A percentile compares a stretch with the other conserved stretches of the same genome.
These are phyloP conservation scores for Calonectria montana DNA, from an alignment of 2,329 filamentous ascomycete genomes.

Conservation along the genomic window DNA sequence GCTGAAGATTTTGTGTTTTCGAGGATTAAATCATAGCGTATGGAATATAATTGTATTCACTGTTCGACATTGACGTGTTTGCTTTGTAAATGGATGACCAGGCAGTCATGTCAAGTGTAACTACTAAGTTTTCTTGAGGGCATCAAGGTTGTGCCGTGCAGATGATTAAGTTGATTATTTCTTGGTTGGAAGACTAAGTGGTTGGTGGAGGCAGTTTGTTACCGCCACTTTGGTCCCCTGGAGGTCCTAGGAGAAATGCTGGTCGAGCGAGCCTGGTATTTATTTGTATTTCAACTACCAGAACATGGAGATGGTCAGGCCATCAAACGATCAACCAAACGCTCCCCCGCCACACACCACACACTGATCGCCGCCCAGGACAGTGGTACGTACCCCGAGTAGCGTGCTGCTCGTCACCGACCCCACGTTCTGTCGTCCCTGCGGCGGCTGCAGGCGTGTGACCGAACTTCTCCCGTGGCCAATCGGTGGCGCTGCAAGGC, in stretches of 20 bases:
- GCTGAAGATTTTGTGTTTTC: constrained; percentile 11
- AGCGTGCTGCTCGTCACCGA: constrained; percentile 19
- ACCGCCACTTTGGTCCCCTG: too few species aligned
- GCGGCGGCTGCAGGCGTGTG: background rate
- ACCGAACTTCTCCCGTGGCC: constrained; percentile 21
- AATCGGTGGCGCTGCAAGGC: constrained; percentile 18
- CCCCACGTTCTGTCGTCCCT: constrained; percentile 19
- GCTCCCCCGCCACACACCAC: constrained; percentile 6
- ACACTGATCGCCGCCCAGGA: background rate
- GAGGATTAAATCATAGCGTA: constrained; percentile 20
- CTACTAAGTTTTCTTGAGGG: too few species aligned
- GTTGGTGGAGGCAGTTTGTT: too few species aligned
- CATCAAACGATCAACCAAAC: background rate
- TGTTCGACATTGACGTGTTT: background rate
- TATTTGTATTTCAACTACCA: too few species aligned
- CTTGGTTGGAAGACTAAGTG: background rate
- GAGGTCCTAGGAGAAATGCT: too few species aligned
- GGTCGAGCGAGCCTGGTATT: too few species aligned
- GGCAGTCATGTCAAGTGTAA: too few species aligned
- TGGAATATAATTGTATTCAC: constrained; percentile 23
- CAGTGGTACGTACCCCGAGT: constrained; percentile 11
- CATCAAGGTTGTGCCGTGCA: too few species aligned
- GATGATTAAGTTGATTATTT: background rate
- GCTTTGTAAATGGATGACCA: background rate
- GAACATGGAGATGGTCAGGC: background rate